Conservation (phyloP, 768 basidiomycete species). For the Mrakia frigida region DNA sequence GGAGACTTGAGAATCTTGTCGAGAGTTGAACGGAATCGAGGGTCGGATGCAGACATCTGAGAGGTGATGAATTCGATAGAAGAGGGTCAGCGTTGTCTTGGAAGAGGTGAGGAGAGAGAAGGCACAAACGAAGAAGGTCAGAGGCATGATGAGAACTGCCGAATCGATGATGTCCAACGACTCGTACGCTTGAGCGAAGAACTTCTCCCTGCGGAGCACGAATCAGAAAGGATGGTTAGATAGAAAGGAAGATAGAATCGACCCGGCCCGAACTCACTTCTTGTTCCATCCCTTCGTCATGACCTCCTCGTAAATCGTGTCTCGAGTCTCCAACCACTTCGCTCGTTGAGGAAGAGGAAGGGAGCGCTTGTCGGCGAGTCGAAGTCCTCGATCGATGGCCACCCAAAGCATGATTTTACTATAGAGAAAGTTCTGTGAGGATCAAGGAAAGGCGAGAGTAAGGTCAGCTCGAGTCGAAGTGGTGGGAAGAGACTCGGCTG, state of each 20-base stretch:
- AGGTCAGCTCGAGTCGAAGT: neutral
- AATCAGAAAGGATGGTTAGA: neutral
- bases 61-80: neutral
- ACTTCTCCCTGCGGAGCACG: constrained; percentile 23
- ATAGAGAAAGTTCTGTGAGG: constrained; percentile 25
- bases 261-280: constrained; percentile 13
- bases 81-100: neutral
- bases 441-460: neutral
- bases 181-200: constrained; percentile 76
- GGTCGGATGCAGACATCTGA: constrained; percentile 53
- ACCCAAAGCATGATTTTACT: constrained; percentile 84
- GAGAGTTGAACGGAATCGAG: constrained; percentile 79
- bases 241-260: neutral
- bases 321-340: constrained; percentile 70
- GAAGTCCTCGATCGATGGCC: constrained; percentile 87
- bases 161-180: constrained; percentile 54
- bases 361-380: constrained; percentile 89
- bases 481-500: too few species aligned
- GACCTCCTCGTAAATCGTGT: constrained; percentile 85
- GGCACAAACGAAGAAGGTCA: constrained; percentile 64
- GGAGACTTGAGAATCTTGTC: constrained; percentile 77
- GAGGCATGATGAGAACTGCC: constrained; percentile 33
- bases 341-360: constrained; percentile 56
- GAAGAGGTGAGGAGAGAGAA: neutral
- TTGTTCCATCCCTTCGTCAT: constrained; percentile 81